phyloP scores from a whole-genome alignment of 305 asterid genomes.

The Rubia occidens region DNA sequence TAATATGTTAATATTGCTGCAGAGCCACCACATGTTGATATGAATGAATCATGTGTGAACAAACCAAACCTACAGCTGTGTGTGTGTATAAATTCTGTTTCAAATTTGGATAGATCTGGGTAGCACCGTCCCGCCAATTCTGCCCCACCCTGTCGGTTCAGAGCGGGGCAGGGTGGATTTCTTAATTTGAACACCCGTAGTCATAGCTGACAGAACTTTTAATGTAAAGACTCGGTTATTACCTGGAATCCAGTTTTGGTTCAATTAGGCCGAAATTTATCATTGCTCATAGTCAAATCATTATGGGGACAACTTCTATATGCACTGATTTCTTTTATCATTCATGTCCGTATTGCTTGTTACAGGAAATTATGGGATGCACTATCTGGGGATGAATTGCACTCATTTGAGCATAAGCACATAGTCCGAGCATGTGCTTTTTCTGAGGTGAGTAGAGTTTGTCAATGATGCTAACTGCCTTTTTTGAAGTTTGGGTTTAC shows the following conservation, averaged over 20 bases:
- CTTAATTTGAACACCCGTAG: not conserved
- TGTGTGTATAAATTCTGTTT: not conserved
- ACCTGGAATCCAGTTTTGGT: not conserved
- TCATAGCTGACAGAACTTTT: not conserved
- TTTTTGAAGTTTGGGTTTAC: not conserved
- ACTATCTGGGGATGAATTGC: conserved; percentile 77
- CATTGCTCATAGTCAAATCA: not conserved
- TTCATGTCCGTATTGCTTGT: conserved; percentile 15
- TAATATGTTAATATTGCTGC: not conserved
- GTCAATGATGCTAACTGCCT: not conserved
- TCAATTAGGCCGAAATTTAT: not conserved
- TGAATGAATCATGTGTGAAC: not conserved
- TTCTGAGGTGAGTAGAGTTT: conserved; percentile 52
- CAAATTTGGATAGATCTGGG: not conserved
- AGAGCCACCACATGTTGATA: not conserved
- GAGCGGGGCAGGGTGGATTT: not conserved
- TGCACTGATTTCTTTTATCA: conserved; percentile 4
- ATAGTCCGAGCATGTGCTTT: conserved; percentile 90
- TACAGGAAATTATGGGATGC: conserved; percentile 98
- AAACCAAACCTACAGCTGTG: not conserved
- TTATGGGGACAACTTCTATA: not conserved
- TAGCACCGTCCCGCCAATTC: not conserved
- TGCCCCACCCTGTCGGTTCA: not conserved
- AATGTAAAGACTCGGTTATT: not conserved
- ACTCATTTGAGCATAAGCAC: conserved; percentile 94